Base-by-base conservation (phyloP, 2,329 filamentous ascomycete species). In the Aspergillus versicolor region DNA sequence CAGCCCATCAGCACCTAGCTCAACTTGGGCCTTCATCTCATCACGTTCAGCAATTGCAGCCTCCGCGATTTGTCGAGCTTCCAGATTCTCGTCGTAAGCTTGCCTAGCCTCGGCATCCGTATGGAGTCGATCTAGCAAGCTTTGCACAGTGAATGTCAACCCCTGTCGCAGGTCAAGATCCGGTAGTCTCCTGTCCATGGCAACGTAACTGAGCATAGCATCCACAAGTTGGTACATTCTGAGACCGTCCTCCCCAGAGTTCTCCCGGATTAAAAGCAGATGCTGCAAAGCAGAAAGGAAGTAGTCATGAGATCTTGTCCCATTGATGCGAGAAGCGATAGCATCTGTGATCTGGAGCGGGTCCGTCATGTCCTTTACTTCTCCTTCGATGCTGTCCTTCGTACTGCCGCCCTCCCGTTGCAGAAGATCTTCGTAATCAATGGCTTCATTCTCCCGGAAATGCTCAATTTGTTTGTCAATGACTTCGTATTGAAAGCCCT, bases 161-260 rank as follows among this genome's bases (percentile, higher is more conserved):
- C 92, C 96, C 74, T 97, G 93, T 79, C 97, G 97, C 58, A 99
- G 84, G 73, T 99, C 94, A 87, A 97, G 93, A 75, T 99, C 93
- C 40, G 94, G 94, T 63, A 97, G 77, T 62, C 94, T 85, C 70
- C 94, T 86, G 75, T 99, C 94, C 93, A 99, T 99, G 67, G 93
- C 93, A 61, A 99, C 93, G 75, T 97, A 97, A 75, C 92, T 96
- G 63, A 99, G 86, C 92, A 97, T 97, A n/a, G 91, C 88, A 75
- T 99, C 94, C 27, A 97, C 92, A 27, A 99, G 85, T 79, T 97
- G 94, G 77, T 97, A 99, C 88, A 97, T 94, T 48, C 91, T 88
- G 60, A 97, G 77, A 13, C 92, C 87, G 75, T 99, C 94, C 71
- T 97, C 94, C 48, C 89, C 89, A 66, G 95, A 91, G 63, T 92